phyloP scores from a whole-genome alignment of 176 grass and related monocot species.

The Puccinellia tenuiflora region DNA sequence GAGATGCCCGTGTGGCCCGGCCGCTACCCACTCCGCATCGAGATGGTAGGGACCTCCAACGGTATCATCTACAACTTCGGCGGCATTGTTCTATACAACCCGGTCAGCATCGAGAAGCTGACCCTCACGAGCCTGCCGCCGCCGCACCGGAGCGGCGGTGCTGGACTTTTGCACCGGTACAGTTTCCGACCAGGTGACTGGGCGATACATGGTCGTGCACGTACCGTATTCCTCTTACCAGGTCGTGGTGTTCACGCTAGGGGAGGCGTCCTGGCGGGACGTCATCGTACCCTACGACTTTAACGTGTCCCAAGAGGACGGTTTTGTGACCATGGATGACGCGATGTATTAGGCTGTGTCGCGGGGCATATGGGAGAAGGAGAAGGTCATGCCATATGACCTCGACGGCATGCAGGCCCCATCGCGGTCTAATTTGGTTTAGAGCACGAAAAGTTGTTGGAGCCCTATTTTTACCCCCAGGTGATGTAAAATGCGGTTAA shows the following conservation, averaged over 20 bases:
- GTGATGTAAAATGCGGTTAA: too few relatives aligned
- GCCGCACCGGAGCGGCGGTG: not conserved
- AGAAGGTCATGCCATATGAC: not conserved
- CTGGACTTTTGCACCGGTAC: too few relatives aligned
- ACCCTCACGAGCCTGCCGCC: not conserved
- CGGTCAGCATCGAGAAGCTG: not conserved
- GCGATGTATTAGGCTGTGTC: not conserved
- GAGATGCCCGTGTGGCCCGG: not conserved
- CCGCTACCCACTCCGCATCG: not conserved
- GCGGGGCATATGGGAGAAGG: not conserved
- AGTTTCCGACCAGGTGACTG: not conserved
- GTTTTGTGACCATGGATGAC: not conserved
- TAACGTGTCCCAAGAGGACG: not conserved
- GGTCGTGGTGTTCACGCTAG: not conserved
- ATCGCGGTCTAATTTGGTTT: too few relatives aligned
- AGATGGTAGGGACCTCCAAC: not conserved
- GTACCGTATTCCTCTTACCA: not conserved
- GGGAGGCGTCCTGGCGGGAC: not conserved
- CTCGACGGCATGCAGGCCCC: not conserved
- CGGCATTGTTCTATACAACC: not conserved
- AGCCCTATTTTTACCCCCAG: too few relatives aligned
- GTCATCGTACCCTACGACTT: not conserved
- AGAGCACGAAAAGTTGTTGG: too few relatives aligned
- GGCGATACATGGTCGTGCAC: not conserved
- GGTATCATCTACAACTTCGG: not conserved